These are phyloP conservation scores for Beauveria medogensis DNA, from an alignment of 2,329 filamentous ascomycete genomes.

Conservation along the genomic window DNA sequence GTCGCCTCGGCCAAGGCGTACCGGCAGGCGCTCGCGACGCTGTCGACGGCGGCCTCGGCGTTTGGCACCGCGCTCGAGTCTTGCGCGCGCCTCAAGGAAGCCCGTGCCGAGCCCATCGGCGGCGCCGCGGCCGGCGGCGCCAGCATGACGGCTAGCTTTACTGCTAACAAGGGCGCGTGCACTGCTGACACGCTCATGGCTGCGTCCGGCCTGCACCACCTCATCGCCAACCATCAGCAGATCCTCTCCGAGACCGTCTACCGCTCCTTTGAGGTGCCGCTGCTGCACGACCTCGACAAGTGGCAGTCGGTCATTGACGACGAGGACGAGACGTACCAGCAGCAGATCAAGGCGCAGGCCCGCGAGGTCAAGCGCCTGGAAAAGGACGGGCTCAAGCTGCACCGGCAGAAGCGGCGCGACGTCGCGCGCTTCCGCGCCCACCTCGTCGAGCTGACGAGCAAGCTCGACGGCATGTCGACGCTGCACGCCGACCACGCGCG, in stretches of 20 bases:
- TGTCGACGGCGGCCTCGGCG: constrained; percentile 53
- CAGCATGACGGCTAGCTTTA: constrained; percentile 40
- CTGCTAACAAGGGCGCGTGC: constrained; percentile 37
- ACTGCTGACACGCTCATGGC: constrained; percentile 56
- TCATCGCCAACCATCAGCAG: constrained; percentile 62
- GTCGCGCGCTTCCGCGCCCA: constrained; percentile 55
- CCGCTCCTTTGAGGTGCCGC: constrained; percentile 57
- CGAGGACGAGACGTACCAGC: constrained; percentile 53
- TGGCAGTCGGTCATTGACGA: constrained; percentile 57
- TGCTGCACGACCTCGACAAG: constrained; percentile 60
- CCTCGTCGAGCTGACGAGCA: constrained; percentile 53
- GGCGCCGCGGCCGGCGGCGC: constrained; percentile 26
- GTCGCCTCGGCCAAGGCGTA: constrained; percentile 55
- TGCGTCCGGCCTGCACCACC: constrained; percentile 56
- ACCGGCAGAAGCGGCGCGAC: constrained; percentile 51
- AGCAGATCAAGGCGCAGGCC: constrained; percentile 44
- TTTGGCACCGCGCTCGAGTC: constrained; percentile 59
- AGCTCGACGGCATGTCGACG: constrained; percentile 54
- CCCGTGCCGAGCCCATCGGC: constrained; percentile 49
- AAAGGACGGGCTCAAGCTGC: constrained; percentile 55
- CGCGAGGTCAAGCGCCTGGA: constrained; percentile 56
- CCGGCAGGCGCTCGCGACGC: constrained; percentile 50
- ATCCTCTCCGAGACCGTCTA: constrained; percentile 63
- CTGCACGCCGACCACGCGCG: constrained; percentile 54
- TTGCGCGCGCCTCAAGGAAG: constrained; percentile 61